phyloP scores from a whole-genome alignment of 2,329 filamentous ascomycete species.

The Hysterium pulicare region DNA sequence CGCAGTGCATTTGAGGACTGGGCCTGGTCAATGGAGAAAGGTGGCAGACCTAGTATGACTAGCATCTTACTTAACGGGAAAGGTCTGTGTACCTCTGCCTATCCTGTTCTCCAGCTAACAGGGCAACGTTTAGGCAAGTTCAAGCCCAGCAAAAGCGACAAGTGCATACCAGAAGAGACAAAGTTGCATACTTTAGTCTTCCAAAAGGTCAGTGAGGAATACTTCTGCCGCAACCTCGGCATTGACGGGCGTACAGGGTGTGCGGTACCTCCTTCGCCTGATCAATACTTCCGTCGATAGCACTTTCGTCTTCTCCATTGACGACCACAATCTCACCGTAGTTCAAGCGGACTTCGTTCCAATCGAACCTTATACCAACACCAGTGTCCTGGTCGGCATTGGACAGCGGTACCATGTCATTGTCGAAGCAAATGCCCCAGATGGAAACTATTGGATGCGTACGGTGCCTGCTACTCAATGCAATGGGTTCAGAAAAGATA shows the following conservation, averaged over 20 bases:
- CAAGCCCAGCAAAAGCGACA: no score
- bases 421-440: conserved; percentile 16
- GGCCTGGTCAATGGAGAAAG: conserved; percentile 24
- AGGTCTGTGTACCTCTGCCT: no score
- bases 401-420: conserved; percentile 23
- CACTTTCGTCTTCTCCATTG: conserved; percentile 43
- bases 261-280: conserved; percentile 28
- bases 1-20: conserved; percentile 43
- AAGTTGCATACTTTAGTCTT: no score
- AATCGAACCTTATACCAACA: conserved; percentile 38
- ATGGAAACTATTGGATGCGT: conserved; percentile 32
- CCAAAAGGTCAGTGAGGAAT: no score
- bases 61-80: conserved; percentile 46
- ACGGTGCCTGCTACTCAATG: conserved; percentile 41
- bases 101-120: conserved; percentile 13
- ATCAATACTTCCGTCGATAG: conserved; percentile 39
- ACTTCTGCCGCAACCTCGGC: no score
- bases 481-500: no score
- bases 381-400: conserved; percentile 33
- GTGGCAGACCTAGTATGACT: conserved; percentile 39
- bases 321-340: conserved; percentile 39
- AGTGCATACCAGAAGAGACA: no score
- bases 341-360: conserved; percentile 38
- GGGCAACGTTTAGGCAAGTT: conserved; percentile 27
- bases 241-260: conserved; percentile 20